Percentiles rank a stretch among this genome's conserved stretches.
Evolutionary conservation across 108 stramenopile species (phyloP).

Genomic region (Craspedostauros australis): DNA sequence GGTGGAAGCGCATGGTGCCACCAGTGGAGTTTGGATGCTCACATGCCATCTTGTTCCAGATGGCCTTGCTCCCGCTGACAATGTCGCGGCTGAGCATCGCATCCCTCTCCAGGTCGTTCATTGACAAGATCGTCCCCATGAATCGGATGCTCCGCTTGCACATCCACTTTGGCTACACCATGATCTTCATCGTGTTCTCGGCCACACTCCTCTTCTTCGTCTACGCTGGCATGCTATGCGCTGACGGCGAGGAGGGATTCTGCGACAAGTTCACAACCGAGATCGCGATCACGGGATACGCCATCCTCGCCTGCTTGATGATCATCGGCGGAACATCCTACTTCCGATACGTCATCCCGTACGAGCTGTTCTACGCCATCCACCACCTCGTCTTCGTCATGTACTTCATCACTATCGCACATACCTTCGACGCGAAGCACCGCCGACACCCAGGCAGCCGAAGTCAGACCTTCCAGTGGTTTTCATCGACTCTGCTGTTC

Average conservation of each 20-base stretch:
- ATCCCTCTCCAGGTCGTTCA: slow-evolving; percentile 9
- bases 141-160: slow-evolving; percentile 26
- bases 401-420: slow-evolving; percentile 33
- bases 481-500: slow-evolving; percentile 27
- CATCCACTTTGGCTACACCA: slow-evolving; percentile 38
- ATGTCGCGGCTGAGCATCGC: slow-evolving; percentile 36
- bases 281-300: slow-evolving; percentile 34
- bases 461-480: slow-evolving; percentile 47
- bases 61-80: slow-evolving; percentile 41
- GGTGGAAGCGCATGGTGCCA: slow-evolving; percentile 30
- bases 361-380: slow-evolving; percentile 35
- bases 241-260: slow-evolving; percentile 31
- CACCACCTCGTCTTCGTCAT: slow-evolving; percentile 32
- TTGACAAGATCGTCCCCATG: slow-evolving; percentile 28
- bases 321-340: slow-evolving; percentile 26
- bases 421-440: slow-evolving; percentile 34
- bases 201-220: slow-evolving; percentile 40
- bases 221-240: slow-evolving; percentile 34
- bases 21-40: slow-evolving; percentile 43
- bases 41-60: slow-evolving; percentile 52
- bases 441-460: slow-evolving; percentile 14
- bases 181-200: slow-evolving; percentile 25
- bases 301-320: slow-evolving; percentile 24
- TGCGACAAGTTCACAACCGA: slow-evolving; percentile 42
- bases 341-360: slow-evolving; percentile 31